Percentiles rank a stretch among this genome's conserved stretches.
phyloP scores from a whole-genome alignment of 164 flowering plant genomes.

The Amborella trichopoda region DNA sequence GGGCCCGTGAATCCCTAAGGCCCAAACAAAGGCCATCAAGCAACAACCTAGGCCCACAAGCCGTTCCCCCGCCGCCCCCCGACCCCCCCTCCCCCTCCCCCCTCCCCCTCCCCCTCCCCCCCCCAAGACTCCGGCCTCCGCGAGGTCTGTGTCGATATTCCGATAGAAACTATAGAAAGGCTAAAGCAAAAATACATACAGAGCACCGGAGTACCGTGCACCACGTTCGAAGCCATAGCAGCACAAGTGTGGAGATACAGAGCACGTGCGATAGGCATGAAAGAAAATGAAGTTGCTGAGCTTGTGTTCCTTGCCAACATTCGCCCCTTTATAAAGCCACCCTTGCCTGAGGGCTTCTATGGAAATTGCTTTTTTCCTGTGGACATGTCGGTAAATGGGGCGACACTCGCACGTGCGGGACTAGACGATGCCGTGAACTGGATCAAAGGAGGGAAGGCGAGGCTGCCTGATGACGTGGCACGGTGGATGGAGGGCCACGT shows the following conservation, averaged over 20 bases:
- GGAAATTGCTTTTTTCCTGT: slow-evolving; percentile 72
- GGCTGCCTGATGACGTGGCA: slow-evolving; percentile 23
- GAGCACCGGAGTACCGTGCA: slow-evolving; percentile 30
- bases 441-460: slow-evolving; percentile 38
- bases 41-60: slow-evolving; percentile 2
- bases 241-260: slow-evolving; percentile 40
- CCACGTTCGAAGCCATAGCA: slow-evolving; percentile 45
- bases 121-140: slow-evolving; percentile 25
- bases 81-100: slow-evolving; percentile 14
- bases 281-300: slow-evolving; percentile 4
- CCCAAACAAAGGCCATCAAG: too few species aligned
- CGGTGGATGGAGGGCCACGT: slow-evolving; percentile 25
- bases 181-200: slow-evolving; percentile 29
- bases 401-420: slow-evolving; percentile 15
- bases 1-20: slow-evolving; percentile 45
- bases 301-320: slow-evolving; percentile 58
- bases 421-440: slow-evolving; percentile 27
- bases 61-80: not conserved
- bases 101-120: too few species aligned
- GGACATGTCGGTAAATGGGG: slow-evolving; percentile 17
- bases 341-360: slow-evolving; percentile 49
- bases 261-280: slow-evolving; percentile 22
- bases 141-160: slow-evolving; percentile 37
- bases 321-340: slow-evolving; percentile 32
- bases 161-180: slow-evolving; percentile 18